Base-by-base conservation (phyloP, 2,329 filamentous ascomycete genomes). In the Dothideomycetidae sp. region DNA sequence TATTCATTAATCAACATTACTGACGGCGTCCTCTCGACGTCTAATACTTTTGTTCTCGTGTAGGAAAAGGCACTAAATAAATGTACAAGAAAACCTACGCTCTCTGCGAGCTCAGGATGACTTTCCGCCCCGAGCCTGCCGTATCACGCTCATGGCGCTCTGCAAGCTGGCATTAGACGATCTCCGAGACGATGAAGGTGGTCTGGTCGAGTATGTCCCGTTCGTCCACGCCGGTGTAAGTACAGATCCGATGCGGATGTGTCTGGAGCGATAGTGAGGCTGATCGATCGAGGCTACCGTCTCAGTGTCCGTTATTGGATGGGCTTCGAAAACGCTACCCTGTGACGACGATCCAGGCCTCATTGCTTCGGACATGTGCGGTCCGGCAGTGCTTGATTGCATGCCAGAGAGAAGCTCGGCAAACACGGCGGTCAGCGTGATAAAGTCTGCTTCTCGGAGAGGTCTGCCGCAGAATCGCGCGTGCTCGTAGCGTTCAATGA, bases 341-440 rank as follows among this genome's bases (percentile, higher is more conserved):
- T 31, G 26, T 14, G 29, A 37, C 5, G 35, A 37, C 5, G n/a
- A 7, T 4, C 10, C 15, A 3, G 35, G 29, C 5, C 11, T 5
- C 13, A n/a, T 29, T 26, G 9, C 17, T 38, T 7, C 7, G 23
- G n/a, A 18, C 7, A 11, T 18, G 10, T 16, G 10, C 10, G 13
- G 13, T 13, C 10, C 11, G 4, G 23, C 13, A 19, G 69, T 19
- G 29, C 14, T 14, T 13, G 18, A 10, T 15, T 33, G 36, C 81
- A 96, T 93, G 12, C 68, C 71, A 36, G 80, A 73, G 10, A 96
- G 63, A 0, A 96, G 63, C 37, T 81, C 74, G 2, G 86, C 81
- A 56, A 96, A 94, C 16, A 81, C 66, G 40, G 75, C 71, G 84
- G 94, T 94, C 18, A 94, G 63, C 14, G 69, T 62, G 26, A 80